A percentile compares a stretch with the other conserved stretches of the same genome.
phyloP scores from a whole-genome alignment of 805 yeast genomes.

The Lachancea cidri region DNA sequence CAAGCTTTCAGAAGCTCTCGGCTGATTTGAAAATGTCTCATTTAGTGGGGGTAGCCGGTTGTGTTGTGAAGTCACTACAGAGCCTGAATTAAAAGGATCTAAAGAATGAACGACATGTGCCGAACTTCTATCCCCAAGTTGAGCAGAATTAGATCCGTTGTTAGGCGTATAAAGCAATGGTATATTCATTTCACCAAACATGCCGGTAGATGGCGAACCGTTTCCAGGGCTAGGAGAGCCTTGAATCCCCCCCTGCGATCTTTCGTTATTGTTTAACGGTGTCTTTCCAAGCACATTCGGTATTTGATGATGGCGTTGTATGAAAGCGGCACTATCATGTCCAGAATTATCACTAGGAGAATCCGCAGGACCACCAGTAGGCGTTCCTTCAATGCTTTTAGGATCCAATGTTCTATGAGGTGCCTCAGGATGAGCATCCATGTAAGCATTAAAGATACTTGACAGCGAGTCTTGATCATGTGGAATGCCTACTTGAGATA shows the following conservation, averaged over 20 bases:
- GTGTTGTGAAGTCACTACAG: background rate
- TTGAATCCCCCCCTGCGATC: background rate
- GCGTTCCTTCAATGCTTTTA: constrained; percentile 7
- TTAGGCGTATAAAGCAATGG: background rate
- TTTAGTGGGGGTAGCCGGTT: background rate
- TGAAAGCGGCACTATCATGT: constrained; percentile 14
- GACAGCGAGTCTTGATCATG: constrained; percentile 1
- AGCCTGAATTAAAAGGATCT: too few relatives aligned
- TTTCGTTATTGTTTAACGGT: constrained; percentile 11
- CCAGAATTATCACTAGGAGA: constrained; percentile 4
- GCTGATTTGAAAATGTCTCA: background rate
- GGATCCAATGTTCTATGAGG: constrained; percentile 20
- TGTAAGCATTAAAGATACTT: constrained; percentile 6
- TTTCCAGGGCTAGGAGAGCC: constrained; percentile 6
- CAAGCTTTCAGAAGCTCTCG: background rate
- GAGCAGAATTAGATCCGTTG: background rate
- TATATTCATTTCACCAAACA: constrained; percentile 1
- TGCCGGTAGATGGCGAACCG: background rate
- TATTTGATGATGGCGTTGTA: constrained; percentile 11
- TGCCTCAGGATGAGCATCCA: constrained; percentile 2
- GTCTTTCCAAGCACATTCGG: constrained; percentile 22
- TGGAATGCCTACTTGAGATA: background rate
- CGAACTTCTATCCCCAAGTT: background rate
- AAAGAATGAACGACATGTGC: too few relatives aligned
- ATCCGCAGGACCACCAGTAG: constrained; percentile 1